Percentiles rank a stretch among this genome's conserved stretches.
Evolutionary conservation across 1,284 basidiomycete species (phyloP).

Genomic region (Puccinia horiana): DNA sequence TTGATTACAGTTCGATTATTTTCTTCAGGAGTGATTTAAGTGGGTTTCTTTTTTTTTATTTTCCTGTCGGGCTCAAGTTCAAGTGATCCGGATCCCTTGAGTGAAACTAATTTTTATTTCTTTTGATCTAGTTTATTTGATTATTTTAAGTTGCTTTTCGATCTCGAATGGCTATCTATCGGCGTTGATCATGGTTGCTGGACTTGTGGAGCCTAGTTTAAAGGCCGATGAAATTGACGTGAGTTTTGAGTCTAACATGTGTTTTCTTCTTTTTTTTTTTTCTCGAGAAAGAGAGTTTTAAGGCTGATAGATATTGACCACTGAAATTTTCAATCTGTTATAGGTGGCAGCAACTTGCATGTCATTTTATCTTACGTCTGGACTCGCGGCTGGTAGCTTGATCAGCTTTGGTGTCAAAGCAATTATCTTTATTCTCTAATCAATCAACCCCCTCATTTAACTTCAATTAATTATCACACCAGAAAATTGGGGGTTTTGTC

Average conservation of each 20-base stretch:
- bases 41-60: conserved; percentile 25
- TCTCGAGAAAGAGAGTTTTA: neutral
- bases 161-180: conserved; percentile 56
- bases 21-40: conserved; percentile 54
- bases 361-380: conserved; percentile 53
- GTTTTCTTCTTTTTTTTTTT: too few species aligned
- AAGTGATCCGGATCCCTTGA: neutral
- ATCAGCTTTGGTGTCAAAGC: conserved; percentile 53
- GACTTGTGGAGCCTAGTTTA: conserved; percentile 53
- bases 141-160: conserved; percentile 54
- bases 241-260: neutral
- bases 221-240: conserved; percentile 55
- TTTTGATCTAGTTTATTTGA: conserved; percentile 51
- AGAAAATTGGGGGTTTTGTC: too few species aligned
- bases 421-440: neutral
- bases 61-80: neutral
- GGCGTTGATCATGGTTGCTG: conserved; percentile 55
- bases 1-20: conserved; percentile 37
- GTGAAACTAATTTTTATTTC: neutral
- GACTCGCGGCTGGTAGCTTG: conserved; percentile 53
- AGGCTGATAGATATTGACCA: too few species aligned
- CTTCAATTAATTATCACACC: too few species aligned
- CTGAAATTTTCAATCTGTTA: neutral
- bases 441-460: neutral
- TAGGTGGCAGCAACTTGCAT: conserved; percentile 54